phyloP scores from a whole-genome alignment of 1,284 basidiomycete species.

The Trichosporon asahii region DNA sequence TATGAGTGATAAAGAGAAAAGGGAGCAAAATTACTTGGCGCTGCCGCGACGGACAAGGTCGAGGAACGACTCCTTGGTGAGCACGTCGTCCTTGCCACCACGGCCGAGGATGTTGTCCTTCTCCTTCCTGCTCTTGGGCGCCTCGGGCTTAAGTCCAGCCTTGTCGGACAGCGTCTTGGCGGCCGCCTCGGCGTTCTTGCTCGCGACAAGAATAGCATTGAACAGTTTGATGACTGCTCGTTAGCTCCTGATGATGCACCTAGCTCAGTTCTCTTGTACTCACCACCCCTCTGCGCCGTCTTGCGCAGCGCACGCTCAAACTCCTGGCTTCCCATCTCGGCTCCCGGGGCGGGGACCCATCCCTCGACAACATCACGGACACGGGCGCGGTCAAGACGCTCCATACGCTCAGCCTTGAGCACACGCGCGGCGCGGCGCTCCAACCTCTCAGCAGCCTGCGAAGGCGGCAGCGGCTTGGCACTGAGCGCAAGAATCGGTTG shows the following conservation, averaged over 20 bases:
- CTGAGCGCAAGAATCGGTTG: constrained; percentile 45
- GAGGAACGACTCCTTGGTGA: constrained; percentile 54
- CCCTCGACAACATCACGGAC: constrained; percentile 49
- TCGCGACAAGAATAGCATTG: constrained; percentile 52
- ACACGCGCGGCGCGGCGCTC: constrained; percentile 34
- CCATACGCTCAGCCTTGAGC: constrained; percentile 44
- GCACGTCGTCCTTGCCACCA: constrained; percentile 43
- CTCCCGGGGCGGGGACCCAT: constrained; percentile 38
- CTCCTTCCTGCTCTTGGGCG: constrained; percentile 40
- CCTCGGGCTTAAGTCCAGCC: constrained; percentile 43
- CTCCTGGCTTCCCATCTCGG: constrained; percentile 43
- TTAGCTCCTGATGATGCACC: too few relatives aligned
- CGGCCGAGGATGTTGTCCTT: constrained; percentile 52
- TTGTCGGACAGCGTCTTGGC: constrained; percentile 28
- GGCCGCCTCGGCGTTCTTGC: constrained; percentile 42
- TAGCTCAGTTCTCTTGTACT: too few relatives aligned
- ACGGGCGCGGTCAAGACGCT: constrained; percentile 47
- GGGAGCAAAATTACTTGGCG: constrained; percentile 8
- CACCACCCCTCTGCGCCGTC: constrained; percentile 52
- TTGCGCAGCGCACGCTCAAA: constrained; percentile 52
- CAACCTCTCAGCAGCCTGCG: constrained; percentile 33
- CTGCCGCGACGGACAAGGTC: constrained; percentile 50
- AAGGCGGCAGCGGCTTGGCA: constrained; percentile 37
- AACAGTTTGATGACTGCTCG: constrained; percentile 52
- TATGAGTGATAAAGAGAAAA: neutral